Evolutionary conservation across 352 stramenopile species (phyloP).

Genomic region (Phytophthora sp.): DNA sequence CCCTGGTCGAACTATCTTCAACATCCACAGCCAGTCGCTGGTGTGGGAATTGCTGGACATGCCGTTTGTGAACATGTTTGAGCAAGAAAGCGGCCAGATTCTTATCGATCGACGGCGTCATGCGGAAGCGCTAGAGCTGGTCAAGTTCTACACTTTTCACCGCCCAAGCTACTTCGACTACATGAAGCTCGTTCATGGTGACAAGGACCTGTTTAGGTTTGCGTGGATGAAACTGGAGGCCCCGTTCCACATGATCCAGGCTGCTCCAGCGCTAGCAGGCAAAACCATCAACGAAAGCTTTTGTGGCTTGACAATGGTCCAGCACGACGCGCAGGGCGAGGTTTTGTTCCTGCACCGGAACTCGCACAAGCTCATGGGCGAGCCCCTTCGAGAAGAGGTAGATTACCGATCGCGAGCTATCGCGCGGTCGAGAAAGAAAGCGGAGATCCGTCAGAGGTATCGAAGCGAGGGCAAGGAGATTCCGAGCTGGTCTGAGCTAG

Average conservation of each 20-base stretch:
- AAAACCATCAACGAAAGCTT: constrained; percentile 50
- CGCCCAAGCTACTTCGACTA: constrained; percentile 32
- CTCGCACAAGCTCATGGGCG: constrained; percentile 47
- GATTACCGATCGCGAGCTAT: constrained; percentile 29
- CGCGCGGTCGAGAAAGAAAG: constrained; percentile 24
- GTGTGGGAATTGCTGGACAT: constrained; percentile 62
- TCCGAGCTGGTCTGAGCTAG: constrained; percentile 25
- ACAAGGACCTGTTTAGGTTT: constrained; percentile 71
- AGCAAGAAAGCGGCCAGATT: constrained; percentile 76
- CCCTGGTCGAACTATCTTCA: constrained; percentile 61
- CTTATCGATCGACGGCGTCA: constrained; percentile 52
- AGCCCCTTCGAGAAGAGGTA: constrained; percentile 28
- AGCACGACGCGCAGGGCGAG: constrained; percentile 44
- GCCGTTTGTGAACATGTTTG: constrained; percentile 66
- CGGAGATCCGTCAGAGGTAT: constrained; percentile 22
- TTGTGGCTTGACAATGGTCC: constrained; percentile 64
- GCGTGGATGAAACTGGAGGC: constrained; percentile 58
- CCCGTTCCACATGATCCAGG: constrained; percentile 55
- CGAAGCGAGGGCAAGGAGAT: constrained; percentile 28
- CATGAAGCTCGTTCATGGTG: constrained; percentile 53
- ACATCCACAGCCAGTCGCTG: constrained; percentile 59
- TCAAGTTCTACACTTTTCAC: constrained; percentile 56
- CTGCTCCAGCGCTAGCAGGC: constrained; percentile 43
- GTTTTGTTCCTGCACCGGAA: constrained; percentile 69
- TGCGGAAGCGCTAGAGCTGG: constrained; percentile 33